A percentile compares a stretch with the other conserved stretches of the same genome.
Evolutionary conservation across 768 basidiomycete species (phyloP).

Genomic region (Naganishia kalamii): DNA sequence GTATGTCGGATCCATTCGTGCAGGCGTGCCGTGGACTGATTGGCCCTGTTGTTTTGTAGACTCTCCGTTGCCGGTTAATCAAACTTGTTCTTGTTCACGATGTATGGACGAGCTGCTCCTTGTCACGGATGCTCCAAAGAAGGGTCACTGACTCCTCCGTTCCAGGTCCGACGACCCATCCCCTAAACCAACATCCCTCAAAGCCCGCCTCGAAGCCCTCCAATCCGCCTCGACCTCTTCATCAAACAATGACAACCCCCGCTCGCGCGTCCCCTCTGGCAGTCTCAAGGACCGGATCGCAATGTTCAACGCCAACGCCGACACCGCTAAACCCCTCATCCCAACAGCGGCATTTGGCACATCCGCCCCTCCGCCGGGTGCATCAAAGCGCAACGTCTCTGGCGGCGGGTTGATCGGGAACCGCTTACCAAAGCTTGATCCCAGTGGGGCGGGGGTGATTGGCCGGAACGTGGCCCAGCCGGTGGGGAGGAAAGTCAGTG

Average conservation of each 20-base stretch:
- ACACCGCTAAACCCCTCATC: conserved; percentile 9
- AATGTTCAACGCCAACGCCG: conserved; percentile 13
- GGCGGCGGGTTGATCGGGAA: conserved; percentile 16
- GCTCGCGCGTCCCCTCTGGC: conserved; percentile 6
- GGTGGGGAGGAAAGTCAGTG: background rate
- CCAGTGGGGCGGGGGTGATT: background rate
- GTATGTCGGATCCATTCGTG: too few relatives aligned
- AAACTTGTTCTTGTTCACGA: too few relatives aligned
- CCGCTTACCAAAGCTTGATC: conserved; percentile 5
- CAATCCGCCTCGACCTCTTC: background rate
- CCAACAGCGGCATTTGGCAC: conserved; percentile 6
- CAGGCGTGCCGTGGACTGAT: too few relatives aligned
- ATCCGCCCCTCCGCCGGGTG: background rate
- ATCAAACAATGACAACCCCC: background rate
- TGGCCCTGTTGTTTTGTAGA: too few relatives aligned
- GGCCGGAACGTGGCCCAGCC: conserved; percentile 2
- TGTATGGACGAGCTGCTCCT: too few relatives aligned
- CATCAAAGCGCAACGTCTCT: background rate
- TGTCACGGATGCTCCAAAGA: too few relatives aligned
- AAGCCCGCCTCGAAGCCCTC: conserved; percentile 12
- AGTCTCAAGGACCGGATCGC: conserved; percentile 22
- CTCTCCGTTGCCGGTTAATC: too few relatives aligned
- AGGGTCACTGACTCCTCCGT: background rate
- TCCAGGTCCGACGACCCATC: conserved; percentile 5
- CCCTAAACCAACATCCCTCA: conserved; percentile 5